phyloP scores from a whole-genome alignment of 192 early-diverging fungal species.

The Backusella tarrabulga region DNA sequence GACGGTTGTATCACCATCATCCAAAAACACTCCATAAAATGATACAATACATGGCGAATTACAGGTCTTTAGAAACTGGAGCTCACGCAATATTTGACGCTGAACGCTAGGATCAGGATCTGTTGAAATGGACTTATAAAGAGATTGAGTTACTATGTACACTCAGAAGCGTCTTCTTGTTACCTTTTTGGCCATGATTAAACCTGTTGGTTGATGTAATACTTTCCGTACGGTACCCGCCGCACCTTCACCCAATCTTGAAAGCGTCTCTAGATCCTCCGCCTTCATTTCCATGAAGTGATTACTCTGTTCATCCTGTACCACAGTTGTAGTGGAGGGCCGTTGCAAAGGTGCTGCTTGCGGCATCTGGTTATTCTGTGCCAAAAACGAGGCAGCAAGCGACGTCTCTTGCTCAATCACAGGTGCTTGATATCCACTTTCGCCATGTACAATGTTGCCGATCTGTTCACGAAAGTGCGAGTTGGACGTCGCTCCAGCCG shows the following conservation, averaged over 20 bases:
- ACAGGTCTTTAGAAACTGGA: conserved; percentile 86
- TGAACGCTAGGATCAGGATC: conserved; percentile 69
- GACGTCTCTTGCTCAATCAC: conserved; percentile 17
- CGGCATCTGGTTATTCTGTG: neutral
- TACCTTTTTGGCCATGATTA: conserved; percentile 95
- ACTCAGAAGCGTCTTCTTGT: neutral
- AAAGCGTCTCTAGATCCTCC: conserved; percentile 72
- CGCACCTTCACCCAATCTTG: conserved; percentile 88
- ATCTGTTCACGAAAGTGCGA: conserved; percentile 18
- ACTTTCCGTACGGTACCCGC: conserved; percentile 89
- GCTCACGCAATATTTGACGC: conserved; percentile 87
- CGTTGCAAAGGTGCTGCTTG: neutral
- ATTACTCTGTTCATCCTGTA: neutral
- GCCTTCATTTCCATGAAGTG: conserved; percentile 37
- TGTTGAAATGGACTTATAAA: conserved; percentile 53
- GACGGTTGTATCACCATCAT: conserved; percentile 75
- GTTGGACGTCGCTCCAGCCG: neutral
- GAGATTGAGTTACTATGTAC: neutral
- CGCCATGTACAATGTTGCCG: conserved; percentile 21
- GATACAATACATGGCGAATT: conserved; percentile 91
- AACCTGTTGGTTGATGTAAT: conserved; percentile 64
- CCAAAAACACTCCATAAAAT: conserved; percentile 90
- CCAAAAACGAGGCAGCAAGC: conserved; percentile 5
- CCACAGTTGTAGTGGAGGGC: neutral
- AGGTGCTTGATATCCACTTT: neutral